Base-by-base conservation (phyloP, 805 yeast species). In the Starmerella floris region DNA sequence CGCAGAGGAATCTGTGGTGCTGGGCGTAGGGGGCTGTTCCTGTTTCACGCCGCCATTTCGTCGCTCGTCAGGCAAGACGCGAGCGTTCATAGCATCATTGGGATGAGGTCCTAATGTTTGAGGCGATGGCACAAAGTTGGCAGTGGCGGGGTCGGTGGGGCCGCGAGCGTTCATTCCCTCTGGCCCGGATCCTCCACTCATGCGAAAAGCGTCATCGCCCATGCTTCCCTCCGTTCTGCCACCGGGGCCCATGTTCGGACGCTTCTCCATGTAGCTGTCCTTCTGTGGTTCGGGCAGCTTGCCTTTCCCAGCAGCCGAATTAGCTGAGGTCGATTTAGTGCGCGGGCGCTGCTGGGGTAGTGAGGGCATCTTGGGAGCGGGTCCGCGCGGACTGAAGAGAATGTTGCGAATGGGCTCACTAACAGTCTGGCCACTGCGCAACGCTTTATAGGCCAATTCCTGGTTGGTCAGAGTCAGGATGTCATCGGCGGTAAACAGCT, bases 401-500 rank as follows among this genome's bases (percentile, higher is more conserved):
- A 35, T 39, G n/a, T 43, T 33, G 20, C 39, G 40, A 10, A 48
- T 23, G 5, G 26, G 19, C n/a, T 44, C 44, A 13, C 49, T 42
- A 16, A 50, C 13, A 13, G 44, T 37, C 30, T 40, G 45, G 28
- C 47, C 50, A 5, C 15, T 9, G 30, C 41, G 42, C 26, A 51
- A 41, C 3, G 44, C 33, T 17, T 46, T 39, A 20, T 35, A 42
- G 4, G 55, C 55, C 21, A 19, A 23, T 22, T 45, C 46, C 37
- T 50, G 53, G 30, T 37, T 15, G 22, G 21, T 35, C 27, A 48
- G 32, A 16, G 44, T 34, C 11, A 37, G 20, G 9, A 26, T 10
- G 23, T 51, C 49, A 3, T 51, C 50, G 4, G 49, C 42, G 4
- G 52, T 40, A 4, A 51, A 41, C 10, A 46, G 30, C 31, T 13